These are phyloP conservation scores for Arctostaphylos glauca DNA, from an alignment of 148 eudicot genomes.

Conservation along the genomic window DNA sequence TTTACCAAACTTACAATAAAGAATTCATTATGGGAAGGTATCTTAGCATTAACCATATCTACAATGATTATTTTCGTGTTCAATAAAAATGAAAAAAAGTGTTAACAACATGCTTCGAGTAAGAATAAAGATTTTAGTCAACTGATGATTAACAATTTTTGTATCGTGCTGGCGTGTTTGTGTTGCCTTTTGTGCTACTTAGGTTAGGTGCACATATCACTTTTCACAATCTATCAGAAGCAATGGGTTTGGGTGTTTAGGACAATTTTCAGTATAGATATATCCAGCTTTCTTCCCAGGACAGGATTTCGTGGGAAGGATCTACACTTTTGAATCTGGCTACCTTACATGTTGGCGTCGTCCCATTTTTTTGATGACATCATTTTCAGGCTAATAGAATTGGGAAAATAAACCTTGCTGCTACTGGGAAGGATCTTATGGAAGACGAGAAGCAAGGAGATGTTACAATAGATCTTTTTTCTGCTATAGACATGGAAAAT, in stretches of 20 bases:
- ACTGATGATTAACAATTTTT: no score
- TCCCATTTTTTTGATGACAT: neutral
- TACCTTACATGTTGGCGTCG: neutral
- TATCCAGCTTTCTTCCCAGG: neutral
- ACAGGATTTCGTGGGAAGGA: neutral
- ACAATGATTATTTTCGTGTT: no score
- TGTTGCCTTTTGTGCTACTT: neutral
- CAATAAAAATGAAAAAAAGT: no score
- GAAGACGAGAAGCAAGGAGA: conserved; percentile 99
- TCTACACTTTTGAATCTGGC: neutral
- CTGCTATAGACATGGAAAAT: conserved; percentile 84
- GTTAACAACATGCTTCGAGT: no score
- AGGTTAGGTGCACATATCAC: neutral
- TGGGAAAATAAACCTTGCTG: conserved; percentile 98
- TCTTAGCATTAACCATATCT: no score
- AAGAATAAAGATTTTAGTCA: no score
- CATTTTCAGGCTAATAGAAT: conserved; percentile 80
- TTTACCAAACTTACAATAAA: no score
- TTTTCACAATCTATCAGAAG: conserved; percentile 1
- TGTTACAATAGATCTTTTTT: conserved; percentile 82
- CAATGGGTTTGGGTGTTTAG: neutral
- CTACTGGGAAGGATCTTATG: conserved; percentile 99
- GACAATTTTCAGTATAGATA: neutral
- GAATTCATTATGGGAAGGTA: no score
- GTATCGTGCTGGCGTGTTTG: neutral